Percentiles rank a stretch among this genome's conserved stretches.
Evolutionary conservation across 352 stramenopile species (phyloP).

Genomic region (Phytophthora multivora): DNA sequence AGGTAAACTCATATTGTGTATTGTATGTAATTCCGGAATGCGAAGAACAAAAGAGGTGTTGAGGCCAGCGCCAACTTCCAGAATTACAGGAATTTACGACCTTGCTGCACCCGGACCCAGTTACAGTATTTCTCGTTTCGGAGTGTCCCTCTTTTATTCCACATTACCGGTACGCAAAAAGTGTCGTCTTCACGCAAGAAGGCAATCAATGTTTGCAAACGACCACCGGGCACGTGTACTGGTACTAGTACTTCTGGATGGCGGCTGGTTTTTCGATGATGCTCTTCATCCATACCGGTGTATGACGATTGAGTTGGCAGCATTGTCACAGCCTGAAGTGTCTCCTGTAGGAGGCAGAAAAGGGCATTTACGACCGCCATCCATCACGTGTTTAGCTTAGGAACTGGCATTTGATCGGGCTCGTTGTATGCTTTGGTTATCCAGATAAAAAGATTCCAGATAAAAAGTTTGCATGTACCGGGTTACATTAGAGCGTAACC

Average conservation of each 20-base stretch:
- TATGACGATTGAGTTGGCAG: constrained; percentile 23
- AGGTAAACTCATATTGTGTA: constrained; percentile 44
- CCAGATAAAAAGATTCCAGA: too few relatives aligned
- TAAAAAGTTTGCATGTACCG: too few relatives aligned
- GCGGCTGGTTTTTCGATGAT: constrained; percentile 49
- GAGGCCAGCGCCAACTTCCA: constrained; percentile 73
- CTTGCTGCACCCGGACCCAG: too few relatives aligned
- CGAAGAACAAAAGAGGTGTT: constrained; percentile 72
- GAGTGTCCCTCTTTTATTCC: constrained; percentile 35
- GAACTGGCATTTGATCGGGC: too few relatives aligned
- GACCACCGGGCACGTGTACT: constrained; percentile 59
- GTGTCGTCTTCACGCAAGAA: constrained; percentile 42
- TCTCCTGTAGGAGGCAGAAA: too few relatives aligned
- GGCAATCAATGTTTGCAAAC: too few relatives aligned
- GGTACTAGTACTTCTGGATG: too few relatives aligned
- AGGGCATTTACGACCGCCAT: too few relatives aligned
- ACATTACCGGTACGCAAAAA: constrained; percentile 61
- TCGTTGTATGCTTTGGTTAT: too few relatives aligned
- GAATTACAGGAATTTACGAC: constrained; percentile 42
- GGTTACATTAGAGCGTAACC: background rate
- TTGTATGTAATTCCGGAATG: constrained; percentile 48
- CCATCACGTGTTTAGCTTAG: too few relatives aligned
- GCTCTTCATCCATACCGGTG: constrained; percentile 36
- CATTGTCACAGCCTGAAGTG: background rate
- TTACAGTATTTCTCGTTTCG: background rate